Evolutionary conservation across 1,139 yeast species (phyloP).

Genomic region (Kurtzmaniella quercitrusa): DNA sequence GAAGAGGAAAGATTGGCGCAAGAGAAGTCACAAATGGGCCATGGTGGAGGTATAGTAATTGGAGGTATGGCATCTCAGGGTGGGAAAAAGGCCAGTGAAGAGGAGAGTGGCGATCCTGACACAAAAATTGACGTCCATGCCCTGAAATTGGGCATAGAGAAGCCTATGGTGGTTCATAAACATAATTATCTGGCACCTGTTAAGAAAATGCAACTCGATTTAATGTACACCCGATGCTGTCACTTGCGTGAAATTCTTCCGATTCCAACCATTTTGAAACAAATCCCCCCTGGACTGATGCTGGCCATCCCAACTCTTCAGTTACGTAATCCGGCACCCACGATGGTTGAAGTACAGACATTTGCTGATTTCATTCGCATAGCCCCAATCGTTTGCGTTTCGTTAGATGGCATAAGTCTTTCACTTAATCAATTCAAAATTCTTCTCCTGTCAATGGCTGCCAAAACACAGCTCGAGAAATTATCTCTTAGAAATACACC

Average conservation of each 20-base stretch:
- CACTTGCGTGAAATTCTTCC: conserved; percentile 72
- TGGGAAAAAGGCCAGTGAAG: conserved; percentile 17
- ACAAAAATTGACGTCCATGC: conserved; percentile 42
- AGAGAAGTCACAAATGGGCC: conserved; percentile 45
- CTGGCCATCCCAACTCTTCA: conserved; percentile 66
- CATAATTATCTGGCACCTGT: conserved; percentile 32
- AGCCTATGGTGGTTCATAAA: conserved; percentile 39
- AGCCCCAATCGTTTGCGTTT: conserved; percentile 66
- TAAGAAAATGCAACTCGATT: conserved; percentile 52
- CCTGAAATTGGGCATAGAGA: conserved; percentile 40
- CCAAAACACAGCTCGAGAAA: conserved; percentile 60
- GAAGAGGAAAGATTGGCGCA: conserved; percentile 52
- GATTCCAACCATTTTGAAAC: conserved; percentile 72
- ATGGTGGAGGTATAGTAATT: conserved; percentile 72
- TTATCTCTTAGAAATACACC: conserved; percentile 70
- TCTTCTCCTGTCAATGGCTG: conserved; percentile 56
- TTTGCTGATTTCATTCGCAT: conserved; percentile 73
- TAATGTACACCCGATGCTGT: conserved; percentile 71
- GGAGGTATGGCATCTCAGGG: conserved; percentile 66
- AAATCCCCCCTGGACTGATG: conserved; percentile 63
- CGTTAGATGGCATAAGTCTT: conserved; percentile 66
- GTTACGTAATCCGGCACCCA: conserved; percentile 67
- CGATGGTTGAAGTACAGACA: conserved; percentile 68
- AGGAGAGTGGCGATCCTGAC: conserved; percentile 21
- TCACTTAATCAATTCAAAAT: conserved; percentile 63